Percentiles rank a stretch among this genome's conserved stretches.
Conservation (phyloP, 225 moss, liverwort and hornwort genomes). For the Asterella californica region DNA sequence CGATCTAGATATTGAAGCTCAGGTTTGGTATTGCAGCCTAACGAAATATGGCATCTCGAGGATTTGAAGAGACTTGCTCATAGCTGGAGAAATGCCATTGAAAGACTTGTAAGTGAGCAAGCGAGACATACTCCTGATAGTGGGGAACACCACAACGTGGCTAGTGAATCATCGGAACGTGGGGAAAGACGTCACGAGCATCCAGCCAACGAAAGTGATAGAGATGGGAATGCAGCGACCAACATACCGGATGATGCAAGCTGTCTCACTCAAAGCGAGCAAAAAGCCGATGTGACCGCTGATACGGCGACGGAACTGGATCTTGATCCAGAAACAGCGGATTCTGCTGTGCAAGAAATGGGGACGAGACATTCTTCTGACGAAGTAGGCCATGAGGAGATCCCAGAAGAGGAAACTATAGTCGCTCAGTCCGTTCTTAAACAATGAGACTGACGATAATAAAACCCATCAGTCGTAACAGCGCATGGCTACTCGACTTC, state of each 20-base stretch:
- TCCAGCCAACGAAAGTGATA: background rate
- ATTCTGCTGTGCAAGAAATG: background rate
- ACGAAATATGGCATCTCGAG: slow-evolving; percentile 42
- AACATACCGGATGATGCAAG: background rate
- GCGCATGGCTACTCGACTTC: too few species aligned
- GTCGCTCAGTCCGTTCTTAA: too few species aligned
- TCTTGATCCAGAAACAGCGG: background rate
- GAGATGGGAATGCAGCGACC: background rate
- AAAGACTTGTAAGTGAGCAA: slow-evolving; percentile 32
- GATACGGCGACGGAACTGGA: background rate
- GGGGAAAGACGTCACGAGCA: background rate
- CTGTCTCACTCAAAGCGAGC: background rate
- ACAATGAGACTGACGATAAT: too few species aligned
- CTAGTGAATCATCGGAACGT: background rate
- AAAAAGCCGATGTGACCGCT: background rate
- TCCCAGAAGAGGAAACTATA: too few species aligned
- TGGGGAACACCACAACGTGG: background rate
- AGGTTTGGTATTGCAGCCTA: slow-evolving; percentile 34
- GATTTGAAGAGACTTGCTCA: slow-evolving; percentile 38
- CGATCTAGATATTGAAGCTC: background rate
- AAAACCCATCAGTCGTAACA: too few species aligned
- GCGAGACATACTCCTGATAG: background rate
- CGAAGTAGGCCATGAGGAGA: too few species aligned
- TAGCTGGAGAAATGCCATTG: slow-evolving; percentile 45
- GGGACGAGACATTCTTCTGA: background rate